Evolutionary conservation across 2,329 filamentous ascomycete genomes (phyloP), one percentile per base, ranked within the genome.

Genomic region (Pseudogymnoascus sp.): DNA sequence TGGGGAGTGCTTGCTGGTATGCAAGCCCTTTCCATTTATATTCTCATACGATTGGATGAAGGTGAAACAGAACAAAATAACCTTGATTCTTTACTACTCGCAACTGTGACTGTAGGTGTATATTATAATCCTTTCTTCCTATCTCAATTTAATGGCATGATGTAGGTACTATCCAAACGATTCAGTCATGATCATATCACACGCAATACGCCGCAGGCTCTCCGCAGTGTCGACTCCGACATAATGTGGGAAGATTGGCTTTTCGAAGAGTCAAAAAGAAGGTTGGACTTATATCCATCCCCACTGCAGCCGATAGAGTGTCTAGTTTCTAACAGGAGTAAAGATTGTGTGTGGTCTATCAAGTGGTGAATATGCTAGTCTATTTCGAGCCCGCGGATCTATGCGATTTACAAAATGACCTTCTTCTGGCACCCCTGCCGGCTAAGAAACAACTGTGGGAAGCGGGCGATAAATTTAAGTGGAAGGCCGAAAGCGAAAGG

Each of bases 11-110:
- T 80, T 59, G 74, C 75, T 63, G 74, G 73, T 13, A 75, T 79
- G 72, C 78, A 80, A 68, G 77, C 78, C 1, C 69, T 80, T 2
- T 73, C 72, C 1, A 75, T 80, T 13, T 80, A 80, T 65, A 74
- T 77, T 35, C 68, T 80, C 4, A 68, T 78, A 6, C 69, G 77
- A 19, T 38, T 80, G 29, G 73, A 76, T 59, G 77, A 81, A 71
- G 77, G 77, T 42, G 76, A 78, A 67, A 79, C 74, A 1, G 73
- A 77, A 0, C 60, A 78, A 31, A 79, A 79, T 64, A 74, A 79
- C 56, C 65, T 75, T 40, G 78, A 80, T 65, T 67, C 65, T 59
- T 63, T 78, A 7, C 63, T 80, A 46, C 44, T 76, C 4, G 66
- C 66, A 61, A 71, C 76, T 0, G 68, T 78, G 6, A 72, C 69